Conservation (phyloP, 306 rosid species). For the Sechiopsis laciniata region DNA sequence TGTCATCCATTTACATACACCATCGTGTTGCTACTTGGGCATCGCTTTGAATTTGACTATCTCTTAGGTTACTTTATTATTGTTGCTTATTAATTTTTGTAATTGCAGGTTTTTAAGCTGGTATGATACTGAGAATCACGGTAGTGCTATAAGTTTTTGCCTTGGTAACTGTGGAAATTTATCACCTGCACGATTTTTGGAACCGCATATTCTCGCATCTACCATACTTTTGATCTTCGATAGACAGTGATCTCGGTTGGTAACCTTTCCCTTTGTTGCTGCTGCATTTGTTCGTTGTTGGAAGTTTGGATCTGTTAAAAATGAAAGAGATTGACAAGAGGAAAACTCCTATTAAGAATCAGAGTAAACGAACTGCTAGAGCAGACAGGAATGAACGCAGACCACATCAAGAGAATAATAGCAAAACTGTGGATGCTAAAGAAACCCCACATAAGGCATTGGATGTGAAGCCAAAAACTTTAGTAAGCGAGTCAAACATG, state of each 20-base stretch:
- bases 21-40: not conserved
- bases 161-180: not conserved
- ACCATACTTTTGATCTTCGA: not conserved
- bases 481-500: constrained; percentile 46
- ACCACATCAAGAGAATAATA: constrained; percentile 39
- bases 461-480: constrained; percentile 31
- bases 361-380: constrained; percentile 51
- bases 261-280: not conserved
- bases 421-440: constrained; percentile 49
- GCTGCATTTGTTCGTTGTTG: constrained; percentile 8
- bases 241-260: not conserved
- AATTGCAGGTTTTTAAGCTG: constrained; percentile 14
- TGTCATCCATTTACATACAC: not conserved
- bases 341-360: constrained; percentile 46
- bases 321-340: constrained; percentile 77
- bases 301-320: constrained; percentile 15
- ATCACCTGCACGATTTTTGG: not conserved
- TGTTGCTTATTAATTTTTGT: not conserved
- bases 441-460: constrained; percentile 39
- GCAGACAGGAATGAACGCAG: constrained; percentile 46
- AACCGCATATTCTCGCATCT: not conserved
- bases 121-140: not conserved
- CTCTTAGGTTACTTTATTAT: not conserved
- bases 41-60: not conserved
- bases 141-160: not conserved